Evolutionary conservation across 495 filamentous ascomycete genomes (phyloP).

Genomic region (Podospora pseudoanserina): DNA sequence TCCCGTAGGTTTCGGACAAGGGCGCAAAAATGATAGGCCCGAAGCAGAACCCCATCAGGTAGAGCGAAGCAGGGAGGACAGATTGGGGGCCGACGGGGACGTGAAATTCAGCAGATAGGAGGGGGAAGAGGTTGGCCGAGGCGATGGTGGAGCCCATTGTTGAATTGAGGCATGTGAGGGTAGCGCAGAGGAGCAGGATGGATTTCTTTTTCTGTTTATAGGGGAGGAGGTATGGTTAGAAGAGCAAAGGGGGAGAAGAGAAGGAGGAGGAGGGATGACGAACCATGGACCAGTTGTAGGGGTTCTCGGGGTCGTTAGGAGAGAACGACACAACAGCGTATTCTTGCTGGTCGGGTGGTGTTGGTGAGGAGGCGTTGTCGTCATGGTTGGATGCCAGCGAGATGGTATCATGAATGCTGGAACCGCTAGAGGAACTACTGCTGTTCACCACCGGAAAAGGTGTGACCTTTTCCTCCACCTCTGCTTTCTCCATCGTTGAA

Average conservation of each 20-base stretch:
- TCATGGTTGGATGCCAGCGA: conserved; percentile 1
- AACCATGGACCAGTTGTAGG: conserved; percentile 30
- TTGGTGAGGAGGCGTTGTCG: not conserved
- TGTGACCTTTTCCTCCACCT: not conserved
- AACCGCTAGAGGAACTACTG: not conserved
- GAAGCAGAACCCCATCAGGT: conserved; percentile 60
- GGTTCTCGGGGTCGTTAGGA: conserved; percentile 23
- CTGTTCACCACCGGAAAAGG: not conserved
- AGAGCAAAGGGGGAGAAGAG: not conserved
- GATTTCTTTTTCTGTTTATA: conserved; percentile 17
- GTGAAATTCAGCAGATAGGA: conserved; percentile 16
- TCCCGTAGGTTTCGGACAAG: conserved; percentile 65
- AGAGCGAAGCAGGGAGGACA: conserved; percentile 41
- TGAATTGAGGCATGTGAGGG: conserved; percentile 22
- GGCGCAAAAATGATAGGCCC: conserved; percentile 50
- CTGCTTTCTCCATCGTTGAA: not conserved
- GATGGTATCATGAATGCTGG: conserved; percentile 5
- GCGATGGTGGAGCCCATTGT: conserved; percentile 27
- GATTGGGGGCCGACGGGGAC: conserved; percentile 24
- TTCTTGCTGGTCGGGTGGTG: not conserved
- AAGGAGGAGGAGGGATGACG: not conserved
- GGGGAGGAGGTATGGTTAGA: not conserved
- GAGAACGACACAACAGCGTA: conserved; percentile 21
- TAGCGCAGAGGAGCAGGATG: conserved; percentile 22
- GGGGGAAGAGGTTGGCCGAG: conserved; percentile 25